Conservation (phyloP, 2,329 filamentous ascomycete genomes). For the Tolypocladium capitatum region DNA sequence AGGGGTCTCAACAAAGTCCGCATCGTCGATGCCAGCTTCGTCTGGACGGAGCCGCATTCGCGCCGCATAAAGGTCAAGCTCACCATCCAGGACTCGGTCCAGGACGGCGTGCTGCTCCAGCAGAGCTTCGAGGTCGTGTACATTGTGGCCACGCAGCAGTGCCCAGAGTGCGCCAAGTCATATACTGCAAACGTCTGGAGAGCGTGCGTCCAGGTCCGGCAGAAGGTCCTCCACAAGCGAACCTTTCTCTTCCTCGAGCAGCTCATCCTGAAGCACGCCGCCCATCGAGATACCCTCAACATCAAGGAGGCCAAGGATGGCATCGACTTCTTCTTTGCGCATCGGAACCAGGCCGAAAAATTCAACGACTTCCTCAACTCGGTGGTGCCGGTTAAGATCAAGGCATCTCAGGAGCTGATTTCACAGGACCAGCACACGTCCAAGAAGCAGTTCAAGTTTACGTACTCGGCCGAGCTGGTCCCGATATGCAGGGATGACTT, state of each 20-base stretch:
- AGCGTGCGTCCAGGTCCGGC: constrained; percentile 84
- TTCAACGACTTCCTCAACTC: constrained; percentile 85
- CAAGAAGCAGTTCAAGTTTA: constrained; percentile 88
- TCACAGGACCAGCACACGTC: constrained; percentile 87
- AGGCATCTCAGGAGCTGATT: constrained; percentile 74
- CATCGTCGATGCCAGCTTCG: constrained; percentile 90
- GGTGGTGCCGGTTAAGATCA: constrained; percentile 62
- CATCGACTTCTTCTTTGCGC: constrained; percentile 88
- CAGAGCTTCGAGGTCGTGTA: constrained; percentile 94
- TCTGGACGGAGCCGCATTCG: constrained; percentile 98
- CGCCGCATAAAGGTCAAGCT: constrained; percentile 87
- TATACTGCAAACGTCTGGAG: constrained; percentile 96
- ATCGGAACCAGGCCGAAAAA: constrained; percentile 80
- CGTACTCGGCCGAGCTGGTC: constrained; percentile 76
- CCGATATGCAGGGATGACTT: constrained; percentile 97
- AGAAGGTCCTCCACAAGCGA: constrained; percentile 94
- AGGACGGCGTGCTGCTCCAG: constrained; percentile 59
- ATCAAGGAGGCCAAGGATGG: constrained; percentile 96
- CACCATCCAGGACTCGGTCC: constrained; percentile 65
- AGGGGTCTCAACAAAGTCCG: constrained; percentile 77
- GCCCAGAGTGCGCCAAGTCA: constrained; percentile 86
- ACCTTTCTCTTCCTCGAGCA: constrained; percentile 66
- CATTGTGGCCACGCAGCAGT: constrained; percentile 82
- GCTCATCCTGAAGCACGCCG: constrained; percentile 85
- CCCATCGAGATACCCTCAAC: constrained; percentile 88